A percentile compares a stretch with the other conserved stretches of the same genome.
These are phyloP conservation scores for Sporisorium scitamineum DNA, from an alignment of 1,284 basidiomycete species.

Conservation along the genomic window DNA sequence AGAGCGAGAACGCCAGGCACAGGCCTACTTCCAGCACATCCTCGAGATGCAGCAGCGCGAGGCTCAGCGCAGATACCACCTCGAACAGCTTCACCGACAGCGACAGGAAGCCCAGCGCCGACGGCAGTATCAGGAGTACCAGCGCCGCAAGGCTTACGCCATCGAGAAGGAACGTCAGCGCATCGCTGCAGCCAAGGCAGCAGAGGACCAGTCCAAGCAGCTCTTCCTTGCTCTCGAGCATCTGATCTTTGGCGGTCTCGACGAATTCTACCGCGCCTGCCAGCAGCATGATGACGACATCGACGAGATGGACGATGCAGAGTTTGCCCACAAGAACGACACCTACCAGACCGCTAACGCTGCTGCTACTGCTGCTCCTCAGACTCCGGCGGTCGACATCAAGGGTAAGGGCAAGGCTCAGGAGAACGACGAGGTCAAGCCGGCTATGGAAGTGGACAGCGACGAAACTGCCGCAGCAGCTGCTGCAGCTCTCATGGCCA, in stretches of 20 bases:
- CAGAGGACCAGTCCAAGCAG: constrained; percentile 37
- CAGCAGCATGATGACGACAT: constrained; percentile 31
- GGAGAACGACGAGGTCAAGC: constrained; percentile 10
- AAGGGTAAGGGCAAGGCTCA: constrained; percentile 51
- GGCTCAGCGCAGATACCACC: constrained; percentile 37
- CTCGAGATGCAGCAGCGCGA: constrained; percentile 42
- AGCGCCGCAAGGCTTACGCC: constrained; percentile 45
- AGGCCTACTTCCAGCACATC: constrained; percentile 47
- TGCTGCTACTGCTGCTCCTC: constrained; percentile 7
- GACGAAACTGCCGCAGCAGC: constrained; percentile 14
- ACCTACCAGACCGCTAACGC: constrained; percentile 1
- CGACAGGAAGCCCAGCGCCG: constrained; percentile 42
- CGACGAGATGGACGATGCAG: constrained; percentile 16
- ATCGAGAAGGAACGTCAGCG: constrained; percentile 48
- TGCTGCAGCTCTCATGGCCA: constrained; percentile 22
- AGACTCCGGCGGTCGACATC: constrained; percentile 13
- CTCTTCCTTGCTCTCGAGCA: constrained; percentile 51
- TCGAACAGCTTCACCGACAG: constrained; percentile 46
- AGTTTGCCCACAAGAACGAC: constrained; percentile 35
- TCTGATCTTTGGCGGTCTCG: constrained; percentile 42
- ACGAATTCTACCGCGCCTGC: constrained; percentile 20
- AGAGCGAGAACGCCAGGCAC: constrained; percentile 40
- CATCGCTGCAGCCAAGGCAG: constrained; percentile 27
- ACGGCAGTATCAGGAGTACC: constrained; percentile 49
- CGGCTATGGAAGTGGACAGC: constrained; percentile 33